Conservation (phyloP, 345 rosid species). For the Tarenaya hassleriana region DNA sequence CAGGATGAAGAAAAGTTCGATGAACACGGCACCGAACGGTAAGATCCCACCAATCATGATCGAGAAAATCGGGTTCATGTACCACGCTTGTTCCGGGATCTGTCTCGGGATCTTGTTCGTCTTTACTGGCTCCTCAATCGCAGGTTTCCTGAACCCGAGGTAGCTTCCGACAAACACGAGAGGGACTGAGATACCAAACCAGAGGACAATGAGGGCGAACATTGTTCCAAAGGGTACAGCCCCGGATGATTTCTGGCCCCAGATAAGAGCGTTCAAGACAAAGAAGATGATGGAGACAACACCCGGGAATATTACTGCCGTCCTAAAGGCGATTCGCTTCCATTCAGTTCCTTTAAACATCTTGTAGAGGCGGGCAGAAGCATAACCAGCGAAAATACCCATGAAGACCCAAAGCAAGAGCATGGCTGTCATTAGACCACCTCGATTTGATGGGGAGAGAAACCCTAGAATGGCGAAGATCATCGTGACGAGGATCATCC, state of each 20-base stretch:
- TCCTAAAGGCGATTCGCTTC: constrained; percentile 61
- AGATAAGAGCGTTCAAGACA: constrained; percentile 61
- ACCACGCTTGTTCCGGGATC: constrained; percentile 73
- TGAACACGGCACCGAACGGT: constrained; percentile 79
- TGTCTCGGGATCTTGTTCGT: constrained; percentile 79
- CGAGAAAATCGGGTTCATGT: constrained; percentile 69
- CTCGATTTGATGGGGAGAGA: constrained; percentile 79
- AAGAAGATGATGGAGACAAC: constrained; percentile 56
- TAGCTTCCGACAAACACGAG: constrained; percentile 63
- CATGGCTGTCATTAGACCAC: constrained; percentile 75
- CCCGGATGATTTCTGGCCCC: constrained; percentile 85
- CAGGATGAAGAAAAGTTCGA: constrained; percentile 76
- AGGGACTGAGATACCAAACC: constrained; percentile 85
- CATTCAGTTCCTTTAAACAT: constrained; percentile 78
- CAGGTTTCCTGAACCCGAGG: constrained; percentile 60
- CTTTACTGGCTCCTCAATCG: constrained; percentile 61
- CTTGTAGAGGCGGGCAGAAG: constrained; percentile 67
- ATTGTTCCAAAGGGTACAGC: constrained; percentile 83
- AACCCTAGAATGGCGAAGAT: constrained; percentile 74
- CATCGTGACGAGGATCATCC: constrained; percentile 77
- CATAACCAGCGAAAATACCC: constrained; percentile 69
- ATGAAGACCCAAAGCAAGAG: constrained; percentile 76
- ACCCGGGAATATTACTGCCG: constrained; percentile 63
- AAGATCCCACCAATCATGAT: constrained; percentile 72
- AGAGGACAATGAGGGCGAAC: constrained; percentile 60